phyloP scores from a whole-genome alignment of 345 rosid species.

The Gossypium herbaceum region DNA sequence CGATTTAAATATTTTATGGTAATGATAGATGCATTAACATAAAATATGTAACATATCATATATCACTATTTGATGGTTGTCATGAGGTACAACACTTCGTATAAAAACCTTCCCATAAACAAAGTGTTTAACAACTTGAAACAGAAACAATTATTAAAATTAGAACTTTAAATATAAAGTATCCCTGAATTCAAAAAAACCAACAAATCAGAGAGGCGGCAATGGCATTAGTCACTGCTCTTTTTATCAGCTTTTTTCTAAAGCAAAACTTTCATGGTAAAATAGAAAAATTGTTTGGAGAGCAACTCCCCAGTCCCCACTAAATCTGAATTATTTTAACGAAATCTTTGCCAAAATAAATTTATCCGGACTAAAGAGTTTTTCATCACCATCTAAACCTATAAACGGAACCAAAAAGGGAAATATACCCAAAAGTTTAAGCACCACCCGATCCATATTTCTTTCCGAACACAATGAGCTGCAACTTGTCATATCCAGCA shows the following conservation, averaged over 20 bases:
- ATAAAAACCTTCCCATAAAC: too few relatives aligned
- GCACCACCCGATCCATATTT: slow-evolving; percentile 82
- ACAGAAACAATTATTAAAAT: too few relatives aligned
- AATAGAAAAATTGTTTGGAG: background rate
- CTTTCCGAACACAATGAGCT: slow-evolving; percentile 75
- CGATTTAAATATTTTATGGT: too few relatives aligned
- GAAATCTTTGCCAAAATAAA: background rate
- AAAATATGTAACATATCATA: too few relatives aligned
- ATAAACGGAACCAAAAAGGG: background rate
- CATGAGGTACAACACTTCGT: too few relatives aligned
- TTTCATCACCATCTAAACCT: slow-evolving; percentile 47
- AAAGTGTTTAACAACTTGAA: too few relatives aligned
- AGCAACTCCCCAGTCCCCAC: background rate
- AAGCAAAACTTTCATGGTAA: slow-evolving; percentile 21
- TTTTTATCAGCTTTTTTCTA: background rate
- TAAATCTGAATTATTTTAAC: background rate
- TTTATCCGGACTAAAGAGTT: background rate
- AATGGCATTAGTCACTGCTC: too few relatives aligned
- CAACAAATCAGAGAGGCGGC: background rate
- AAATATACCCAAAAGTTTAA: slow-evolving; percentile 14
- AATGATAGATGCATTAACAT: too few relatives aligned
- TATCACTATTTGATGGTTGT: too few relatives aligned
- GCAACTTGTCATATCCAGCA: slow-evolving; percentile 84
- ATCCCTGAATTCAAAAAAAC: background rate
- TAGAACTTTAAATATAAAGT: too few relatives aligned